Evolutionary conservation across 2,329 filamentous ascomycete genomes (phyloP).

Genomic region (Colletotrichum sp.): DNA sequence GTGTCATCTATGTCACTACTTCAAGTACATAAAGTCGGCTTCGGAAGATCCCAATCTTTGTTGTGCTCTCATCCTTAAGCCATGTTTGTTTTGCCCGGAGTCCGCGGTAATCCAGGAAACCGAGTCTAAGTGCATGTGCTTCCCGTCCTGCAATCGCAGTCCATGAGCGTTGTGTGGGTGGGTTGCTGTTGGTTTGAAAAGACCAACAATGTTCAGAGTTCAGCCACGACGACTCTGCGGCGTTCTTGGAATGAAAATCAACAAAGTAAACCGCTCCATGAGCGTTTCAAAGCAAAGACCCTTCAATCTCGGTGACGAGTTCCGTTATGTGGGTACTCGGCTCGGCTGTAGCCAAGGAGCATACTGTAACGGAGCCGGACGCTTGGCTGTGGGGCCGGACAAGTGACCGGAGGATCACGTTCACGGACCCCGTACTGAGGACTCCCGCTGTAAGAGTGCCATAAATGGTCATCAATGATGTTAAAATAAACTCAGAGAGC

Average conservation of each 20-base stretch:
- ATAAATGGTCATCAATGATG: background rate
- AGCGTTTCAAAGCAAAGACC: constrained; percentile 8
- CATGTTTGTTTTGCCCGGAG: fast-evolving
- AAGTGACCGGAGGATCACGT: background rate
- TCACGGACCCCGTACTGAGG: background rate
- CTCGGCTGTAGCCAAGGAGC: background rate
- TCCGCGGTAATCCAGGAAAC: too few relatives aligned
- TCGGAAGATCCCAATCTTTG: too few relatives aligned
- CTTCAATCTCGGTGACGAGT: background rate
- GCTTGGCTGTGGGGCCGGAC: background rate
- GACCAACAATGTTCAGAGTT: too few relatives aligned
- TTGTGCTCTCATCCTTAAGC: fast-evolving
- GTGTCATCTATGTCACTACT: too few relatives aligned
- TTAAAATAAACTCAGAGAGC: background rate
- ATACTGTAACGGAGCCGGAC: background rate
- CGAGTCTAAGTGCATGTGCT: fast-evolving
- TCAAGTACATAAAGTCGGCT: too few relatives aligned
- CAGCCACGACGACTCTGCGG: fast-evolving
- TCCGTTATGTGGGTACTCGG: background rate
- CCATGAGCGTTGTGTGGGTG: fast-evolving
- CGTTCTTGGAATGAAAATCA: background rate
- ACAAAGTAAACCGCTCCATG: constrained; percentile 29
- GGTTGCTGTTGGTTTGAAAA: fast-evolving
- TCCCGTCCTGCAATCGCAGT: too few relatives aligned
- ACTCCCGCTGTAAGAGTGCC: background rate